Conservation (phyloP, 1,139 yeast species). For the Blastobotrys ciferrii region DNA sequence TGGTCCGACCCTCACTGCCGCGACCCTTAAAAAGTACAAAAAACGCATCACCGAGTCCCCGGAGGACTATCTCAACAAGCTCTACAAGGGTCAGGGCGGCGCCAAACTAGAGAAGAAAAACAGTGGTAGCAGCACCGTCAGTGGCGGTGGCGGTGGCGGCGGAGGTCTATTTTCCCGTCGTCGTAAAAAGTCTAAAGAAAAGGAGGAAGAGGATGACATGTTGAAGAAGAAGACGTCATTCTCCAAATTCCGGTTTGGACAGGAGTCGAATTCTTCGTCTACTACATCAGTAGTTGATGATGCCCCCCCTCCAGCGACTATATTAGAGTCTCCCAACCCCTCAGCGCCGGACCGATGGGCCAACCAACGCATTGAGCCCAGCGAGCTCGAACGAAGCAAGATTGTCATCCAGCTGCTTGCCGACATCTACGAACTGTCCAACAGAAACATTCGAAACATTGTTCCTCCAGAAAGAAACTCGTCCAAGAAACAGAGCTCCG, state of each 20-base stretch:
- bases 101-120: no score
- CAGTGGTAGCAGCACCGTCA: neutral
- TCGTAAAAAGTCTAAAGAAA: constrained; percentile 12
- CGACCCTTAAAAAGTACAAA: constrained; percentile 16
- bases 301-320: constrained; percentile 1
- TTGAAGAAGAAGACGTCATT: constrained; percentile 15
- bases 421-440: constrained; percentile 28
- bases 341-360: constrained; percentile 25
- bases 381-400: constrained; percentile 25
- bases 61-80: constrained; percentile 11
- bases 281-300: neutral
- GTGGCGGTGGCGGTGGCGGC: constrained; percentile 10
- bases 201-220: constrained; percentile 14
- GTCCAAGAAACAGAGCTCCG: neutral
- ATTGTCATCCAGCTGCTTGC: constrained; percentile 26
- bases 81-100: neutral
- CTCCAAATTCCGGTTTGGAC: constrained; percentile 7
- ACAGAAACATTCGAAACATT: constrained; percentile 11
- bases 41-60: constrained; percentile 9
- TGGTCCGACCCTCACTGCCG: constrained; percentile 9
- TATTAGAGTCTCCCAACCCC: constrained; percentile 7
- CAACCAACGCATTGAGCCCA: constrained; percentile 22
- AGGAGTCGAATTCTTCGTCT: constrained; percentile 3
- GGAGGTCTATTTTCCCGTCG: constrained; percentile 14
- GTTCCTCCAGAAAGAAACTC: neutral